Evolutionary conservation across 2,329 filamentous ascomycete species (phyloP).

Genomic region (Paecilomyces sp.): DNA sequence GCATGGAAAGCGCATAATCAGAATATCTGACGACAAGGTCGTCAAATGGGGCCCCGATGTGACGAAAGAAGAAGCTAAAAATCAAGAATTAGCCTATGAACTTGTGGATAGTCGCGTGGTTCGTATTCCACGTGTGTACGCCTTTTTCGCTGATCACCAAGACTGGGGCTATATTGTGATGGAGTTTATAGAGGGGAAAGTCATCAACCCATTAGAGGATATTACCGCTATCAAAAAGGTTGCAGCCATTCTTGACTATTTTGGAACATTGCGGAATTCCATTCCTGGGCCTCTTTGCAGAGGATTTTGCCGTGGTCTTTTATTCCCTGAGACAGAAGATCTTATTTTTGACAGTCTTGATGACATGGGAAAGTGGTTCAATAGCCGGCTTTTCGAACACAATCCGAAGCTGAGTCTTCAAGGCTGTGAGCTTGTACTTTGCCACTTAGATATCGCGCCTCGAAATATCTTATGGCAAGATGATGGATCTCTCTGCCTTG

Average conservation of each 20-base stretch:
- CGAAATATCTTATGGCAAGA: not conserved
- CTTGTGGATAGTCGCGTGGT: not conserved
- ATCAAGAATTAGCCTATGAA: no score
- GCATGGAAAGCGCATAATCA: no score
- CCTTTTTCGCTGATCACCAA: not conserved
- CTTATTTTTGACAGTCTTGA: not conserved
- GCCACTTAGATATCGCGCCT: not conserved
- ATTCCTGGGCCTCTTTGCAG: not conserved
- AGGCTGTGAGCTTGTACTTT: not conserved
- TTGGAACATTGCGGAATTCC: not conserved
- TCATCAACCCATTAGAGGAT: no score
- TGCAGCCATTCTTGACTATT: not conserved
- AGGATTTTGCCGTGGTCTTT: not conserved
- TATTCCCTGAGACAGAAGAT: not conserved
- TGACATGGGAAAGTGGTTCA: not conserved
- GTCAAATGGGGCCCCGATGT: no score
- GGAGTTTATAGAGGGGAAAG: no score
- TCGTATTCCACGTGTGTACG: not conserved
- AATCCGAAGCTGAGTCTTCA: not conserved
- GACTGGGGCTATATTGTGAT: no score
- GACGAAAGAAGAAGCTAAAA: no score
- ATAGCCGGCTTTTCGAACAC: not conserved
- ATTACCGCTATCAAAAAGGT: not conserved
- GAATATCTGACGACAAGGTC: no score
- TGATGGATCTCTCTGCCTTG: slow-evolving; percentile 7